Conservation (phyloP, 2,329 filamentous ascomycete genomes). For the Colletotrichum sidae region DNA sequence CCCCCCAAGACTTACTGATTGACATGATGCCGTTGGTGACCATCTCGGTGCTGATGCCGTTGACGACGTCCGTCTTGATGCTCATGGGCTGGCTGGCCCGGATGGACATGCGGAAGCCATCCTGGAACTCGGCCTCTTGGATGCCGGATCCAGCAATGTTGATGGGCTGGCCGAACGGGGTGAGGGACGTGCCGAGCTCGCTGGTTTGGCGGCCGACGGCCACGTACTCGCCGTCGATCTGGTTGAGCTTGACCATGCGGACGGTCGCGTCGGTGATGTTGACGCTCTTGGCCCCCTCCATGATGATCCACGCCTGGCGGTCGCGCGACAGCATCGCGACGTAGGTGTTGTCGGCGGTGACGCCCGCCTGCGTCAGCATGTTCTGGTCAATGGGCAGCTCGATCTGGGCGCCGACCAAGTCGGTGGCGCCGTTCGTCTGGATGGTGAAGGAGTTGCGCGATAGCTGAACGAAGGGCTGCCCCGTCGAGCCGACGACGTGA, state of each 20-base stretch:
- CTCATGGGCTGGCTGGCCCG: slow-evolving; percentile 40
- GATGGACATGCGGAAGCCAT: slow-evolving; percentile 41
- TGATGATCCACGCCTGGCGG: slow-evolving; percentile 40
- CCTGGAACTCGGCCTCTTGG: slow-evolving; percentile 40
- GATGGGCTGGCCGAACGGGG: slow-evolving; percentile 39
- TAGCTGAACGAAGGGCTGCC: slow-evolving; percentile 41
- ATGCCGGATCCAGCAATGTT: slow-evolving; percentile 39
- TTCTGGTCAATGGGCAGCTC: slow-evolving; percentile 40
- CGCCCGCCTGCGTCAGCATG: slow-evolving; percentile 35
- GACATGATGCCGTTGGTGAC: slow-evolving; percentile 38
- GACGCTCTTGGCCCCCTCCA: slow-evolving; percentile 39
- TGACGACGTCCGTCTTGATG: slow-evolving; percentile 39
- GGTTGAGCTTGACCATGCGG: slow-evolving; percentile 40
- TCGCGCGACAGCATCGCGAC: slow-evolving; percentile 39
- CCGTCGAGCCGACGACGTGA: slow-evolving; percentile 40
- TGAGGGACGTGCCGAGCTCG: slow-evolving; percentile 38
- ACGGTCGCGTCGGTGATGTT: slow-evolving; percentile 41
- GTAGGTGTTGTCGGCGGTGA: slow-evolving; percentile 40
- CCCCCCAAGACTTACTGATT: slow-evolving; percentile 32
- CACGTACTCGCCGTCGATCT: slow-evolving; percentile 40
- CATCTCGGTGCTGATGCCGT: slow-evolving; percentile 40
- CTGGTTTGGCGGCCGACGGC: slow-evolving; percentile 39
- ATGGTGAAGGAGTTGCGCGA: slow-evolving; percentile 40
- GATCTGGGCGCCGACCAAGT: slow-evolving; percentile 39
- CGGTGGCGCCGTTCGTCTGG: slow-evolving; percentile 40